Evolutionary conservation across 441 rosid genomes (phyloP).

Genomic region (Erodium trifolium): DNA sequence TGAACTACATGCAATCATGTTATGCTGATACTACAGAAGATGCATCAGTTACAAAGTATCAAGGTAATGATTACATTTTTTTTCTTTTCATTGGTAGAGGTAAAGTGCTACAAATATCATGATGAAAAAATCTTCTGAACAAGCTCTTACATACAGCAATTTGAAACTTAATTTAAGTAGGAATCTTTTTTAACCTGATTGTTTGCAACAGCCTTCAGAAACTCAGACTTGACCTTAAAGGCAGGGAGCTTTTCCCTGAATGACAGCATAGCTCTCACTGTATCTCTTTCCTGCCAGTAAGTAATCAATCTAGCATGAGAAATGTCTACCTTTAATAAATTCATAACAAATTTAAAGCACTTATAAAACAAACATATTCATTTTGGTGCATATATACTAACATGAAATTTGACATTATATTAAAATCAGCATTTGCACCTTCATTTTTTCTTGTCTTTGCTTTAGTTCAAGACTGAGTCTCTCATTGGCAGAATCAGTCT

Average conservation of each 20-base stretch:
- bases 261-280: constrained; percentile 52
- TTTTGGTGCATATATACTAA: not conserved
- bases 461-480: constrained; percentile 54
- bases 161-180: no score
- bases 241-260: constrained; percentile 86
- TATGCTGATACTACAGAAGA: no score
- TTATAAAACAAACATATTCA: not conserved
- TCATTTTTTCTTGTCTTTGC: constrained; percentile 60
- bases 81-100: no score
- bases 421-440: constrained; percentile 30
- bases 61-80: no score
- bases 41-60: no score
- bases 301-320: constrained; percentile 10
- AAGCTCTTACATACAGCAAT: no score
- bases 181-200: constrained; percentile 49
- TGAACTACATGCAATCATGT: no score
- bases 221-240: constrained; percentile 59
- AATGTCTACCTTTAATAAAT: not conserved
- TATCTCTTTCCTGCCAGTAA: constrained; percentile 40
- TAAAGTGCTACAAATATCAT: no score
- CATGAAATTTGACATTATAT: not conserved
- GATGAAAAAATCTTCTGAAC: no score
- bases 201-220: constrained; percentile 66
- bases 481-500: constrained; percentile 42
- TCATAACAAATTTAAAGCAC: not conserved